Base-by-base conservation (phyloP, 1,284 basidiomycete genomes). In the Butyriboletus appendiculatus region DNA sequence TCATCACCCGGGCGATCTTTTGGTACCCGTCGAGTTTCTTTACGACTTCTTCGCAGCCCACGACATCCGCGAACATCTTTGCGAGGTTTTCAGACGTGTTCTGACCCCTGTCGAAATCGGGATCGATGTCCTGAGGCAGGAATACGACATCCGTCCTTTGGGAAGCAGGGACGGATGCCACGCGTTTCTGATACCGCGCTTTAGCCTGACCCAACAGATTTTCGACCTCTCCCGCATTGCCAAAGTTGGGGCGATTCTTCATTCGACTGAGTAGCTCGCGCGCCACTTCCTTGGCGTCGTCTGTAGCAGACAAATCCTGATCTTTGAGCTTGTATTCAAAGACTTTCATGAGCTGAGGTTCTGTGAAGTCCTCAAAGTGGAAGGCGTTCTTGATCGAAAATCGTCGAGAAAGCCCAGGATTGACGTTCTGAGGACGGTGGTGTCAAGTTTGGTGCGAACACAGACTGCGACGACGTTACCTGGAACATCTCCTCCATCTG, bases 401-500 rank as follows among this genome's bases (percentile, higher is more conserved):
- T 9, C 85, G 80, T 20, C 84, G 74, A n/a, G 78, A 69, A 6
- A 85, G 69, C 5, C 86, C 85, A 6, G 85, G 81, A 61, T 88
- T 88, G 47, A 87, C 86, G 52, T 88, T 84, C 85, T 85, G 37
- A 5, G 12, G 22, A 0, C 0, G 16, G n/a, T n/a, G 7, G 16
- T 15, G 39, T 65, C 38, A 65, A 16, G 5, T 22, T 28, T 9
- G 7, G 24, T 15, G 5, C 7, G 9, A n/a, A 41, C 6, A 26
- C 9, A 20, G n/a, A 11, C 7, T 4, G 9, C 5, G 4, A n/a
- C 15, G 3, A 39, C 32, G 4, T 55, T 61, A 86, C 85, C 72
- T 85, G 83, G 62, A 88, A 88, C 86, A 88, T 88, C 22, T 85
- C 81, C 32, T 73, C 67, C 76, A 88, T 88, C 59, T 86, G 74